A percentile compares a stretch with the other conserved stretches of the same genome.
Conservation (phyloP, 345 rosid genomes). For the Citrus glauca region DNA sequence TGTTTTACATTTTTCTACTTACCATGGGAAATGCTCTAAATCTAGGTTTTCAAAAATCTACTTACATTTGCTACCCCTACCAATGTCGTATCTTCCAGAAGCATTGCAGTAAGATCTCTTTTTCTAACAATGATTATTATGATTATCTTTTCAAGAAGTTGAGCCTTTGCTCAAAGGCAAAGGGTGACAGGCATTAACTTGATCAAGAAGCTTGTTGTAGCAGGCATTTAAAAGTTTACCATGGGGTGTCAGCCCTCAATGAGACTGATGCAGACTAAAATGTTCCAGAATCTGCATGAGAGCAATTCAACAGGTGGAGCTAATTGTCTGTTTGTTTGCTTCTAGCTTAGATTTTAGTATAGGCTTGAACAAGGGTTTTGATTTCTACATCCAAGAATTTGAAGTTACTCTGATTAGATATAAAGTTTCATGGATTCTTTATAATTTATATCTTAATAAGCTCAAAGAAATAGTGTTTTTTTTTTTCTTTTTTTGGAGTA, state of each 20-base stretch:
- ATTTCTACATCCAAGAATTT: neutral
- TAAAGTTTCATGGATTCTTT: neutral
- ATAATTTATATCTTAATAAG: neutral
- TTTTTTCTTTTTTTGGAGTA: too few relatives aligned
- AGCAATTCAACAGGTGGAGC: constrained; percentile 8
- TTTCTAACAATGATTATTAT: neutral
- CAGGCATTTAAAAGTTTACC: neutral
- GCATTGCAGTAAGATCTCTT: constrained; percentile 13
- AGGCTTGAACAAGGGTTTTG: neutral
- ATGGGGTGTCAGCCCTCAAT: neutral
- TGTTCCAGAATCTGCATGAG: neutral
- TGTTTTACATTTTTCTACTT: constrained; percentile 5
- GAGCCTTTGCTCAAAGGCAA: neutral
- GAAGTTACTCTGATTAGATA: neutral
- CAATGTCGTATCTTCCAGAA: neutral
- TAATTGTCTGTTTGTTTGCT: neutral
- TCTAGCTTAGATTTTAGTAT: neutral
- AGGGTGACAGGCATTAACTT: neutral
- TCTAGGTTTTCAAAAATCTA: constrained; percentile 14
- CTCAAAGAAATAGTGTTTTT: neutral
- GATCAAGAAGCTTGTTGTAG: neutral
- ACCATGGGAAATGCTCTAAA: neutral
- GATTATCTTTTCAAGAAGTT: neutral
- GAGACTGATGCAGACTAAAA: constrained; percentile 7
- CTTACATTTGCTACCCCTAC: neutral